phyloP scores from a whole-genome alignment of 1,284 basidiomycete species.

The Melampsora americana region DNA sequence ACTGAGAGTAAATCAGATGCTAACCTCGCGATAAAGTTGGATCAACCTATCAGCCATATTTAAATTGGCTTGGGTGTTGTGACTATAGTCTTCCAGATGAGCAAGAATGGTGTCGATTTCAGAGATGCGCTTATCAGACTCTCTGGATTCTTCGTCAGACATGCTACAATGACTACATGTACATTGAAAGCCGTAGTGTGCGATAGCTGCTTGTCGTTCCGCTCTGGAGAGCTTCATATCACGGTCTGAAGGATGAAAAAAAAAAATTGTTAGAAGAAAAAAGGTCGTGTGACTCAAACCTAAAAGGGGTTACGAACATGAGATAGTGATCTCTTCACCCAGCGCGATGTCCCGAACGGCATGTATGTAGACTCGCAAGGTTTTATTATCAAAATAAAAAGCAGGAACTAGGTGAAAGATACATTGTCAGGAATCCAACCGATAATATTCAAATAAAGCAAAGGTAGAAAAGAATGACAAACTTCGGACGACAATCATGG shows the following conservation, averaged over 20 bases:
- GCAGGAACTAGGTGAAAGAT: neutral
- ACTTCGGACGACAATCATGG: neutral
- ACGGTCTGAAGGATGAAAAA: neutral
- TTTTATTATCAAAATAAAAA: neutral
- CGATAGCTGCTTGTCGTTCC: neutral
- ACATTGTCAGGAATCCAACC: neutral
- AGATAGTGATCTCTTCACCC: neutral
- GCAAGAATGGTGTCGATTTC: neutral
- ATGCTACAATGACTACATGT: constrained; percentile 33
- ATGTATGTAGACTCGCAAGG: neutral
- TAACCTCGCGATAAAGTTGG: constrained; percentile 14
- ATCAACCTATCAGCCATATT: constrained; percentile 18
- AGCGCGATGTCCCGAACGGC: neutral
- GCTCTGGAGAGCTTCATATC: neutral
- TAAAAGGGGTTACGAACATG: neutral
- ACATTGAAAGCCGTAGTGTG: neutral
- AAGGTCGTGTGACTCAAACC: neutral
- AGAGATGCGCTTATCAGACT: constrained; percentile 18
- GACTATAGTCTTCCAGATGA: constrained; percentile 13
- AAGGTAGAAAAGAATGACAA: neutral
- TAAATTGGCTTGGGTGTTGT: neutral
- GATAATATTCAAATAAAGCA: too few relatives aligned
- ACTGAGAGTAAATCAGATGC: neutral
- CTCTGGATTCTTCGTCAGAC: constrained; percentile 10
- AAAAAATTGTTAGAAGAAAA: neutral